Evolutionary conservation across 1,139 yeast species (phyloP).

Genomic region (Kodamaea sp.): DNA sequence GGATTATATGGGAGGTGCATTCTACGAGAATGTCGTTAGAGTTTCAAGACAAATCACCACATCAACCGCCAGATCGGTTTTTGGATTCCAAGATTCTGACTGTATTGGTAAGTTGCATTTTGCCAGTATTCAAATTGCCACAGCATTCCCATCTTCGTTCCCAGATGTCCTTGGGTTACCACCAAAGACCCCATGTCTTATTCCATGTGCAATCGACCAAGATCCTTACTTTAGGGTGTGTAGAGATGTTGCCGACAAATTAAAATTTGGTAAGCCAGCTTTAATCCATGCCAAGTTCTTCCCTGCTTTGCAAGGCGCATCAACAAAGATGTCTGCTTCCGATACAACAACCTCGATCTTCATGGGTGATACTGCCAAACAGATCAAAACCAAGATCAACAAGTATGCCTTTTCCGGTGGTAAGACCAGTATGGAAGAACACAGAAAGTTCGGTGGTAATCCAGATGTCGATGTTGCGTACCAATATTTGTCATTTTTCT

Average conservation of each 20-base stretch:
- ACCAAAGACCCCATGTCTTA: constrained; percentile 86
- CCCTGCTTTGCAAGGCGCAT: constrained; percentile 97
- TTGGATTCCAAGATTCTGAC: constrained; percentile 93
- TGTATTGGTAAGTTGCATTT: constrained; percentile 93
- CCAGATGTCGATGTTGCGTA: constrained; percentile 95
- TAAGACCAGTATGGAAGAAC: constrained; percentile 81
- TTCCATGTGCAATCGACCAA: constrained; percentile 99
- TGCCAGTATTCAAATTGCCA: constrained; percentile 93
- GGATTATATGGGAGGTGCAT: constrained; percentile 88
- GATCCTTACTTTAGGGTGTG: constrained; percentile 98
- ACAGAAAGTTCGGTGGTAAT: constrained; percentile 83
- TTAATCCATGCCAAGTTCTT: constrained; percentile 92
- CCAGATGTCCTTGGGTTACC: constrained; percentile 88
- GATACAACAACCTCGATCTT: constrained; percentile 78
- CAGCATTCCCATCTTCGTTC: constrained; percentile 93
- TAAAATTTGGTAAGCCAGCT: constrained; percentile 87
- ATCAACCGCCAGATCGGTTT: constrained; percentile 94
- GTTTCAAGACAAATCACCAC: constrained; percentile 95
- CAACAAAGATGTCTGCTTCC: constrained; percentile 96
- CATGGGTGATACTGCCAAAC: constrained; percentile 92
- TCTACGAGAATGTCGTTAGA: constrained; percentile 91
- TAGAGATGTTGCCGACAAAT: constrained; percentile 94
- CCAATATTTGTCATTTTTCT: constrained; percentile 87
- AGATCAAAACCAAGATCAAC: constrained; percentile 90
- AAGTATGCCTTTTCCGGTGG: constrained; percentile 98